Conservation (phyloP, 352 stramenopile species). For the Phytophthora parvispora region DNA sequence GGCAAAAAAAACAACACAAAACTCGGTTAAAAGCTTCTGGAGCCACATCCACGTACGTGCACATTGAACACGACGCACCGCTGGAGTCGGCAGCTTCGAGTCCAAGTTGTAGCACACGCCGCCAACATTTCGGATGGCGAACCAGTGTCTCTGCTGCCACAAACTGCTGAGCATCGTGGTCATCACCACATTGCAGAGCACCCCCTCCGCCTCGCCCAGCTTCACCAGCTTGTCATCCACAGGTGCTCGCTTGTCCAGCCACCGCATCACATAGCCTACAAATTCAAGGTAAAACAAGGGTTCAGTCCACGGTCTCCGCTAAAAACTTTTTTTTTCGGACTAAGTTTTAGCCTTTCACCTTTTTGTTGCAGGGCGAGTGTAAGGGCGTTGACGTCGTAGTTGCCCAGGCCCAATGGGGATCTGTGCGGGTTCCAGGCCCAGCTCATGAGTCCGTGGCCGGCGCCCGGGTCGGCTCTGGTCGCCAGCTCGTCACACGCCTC, state of each 20-base stretch:
- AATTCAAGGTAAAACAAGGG: neutral
- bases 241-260: conserved; percentile 72
- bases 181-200: conserved; percentile 80
- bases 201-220: conserved; percentile 55
- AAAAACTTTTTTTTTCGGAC: neutral
- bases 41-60: neutral
- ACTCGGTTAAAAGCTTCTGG: neutral
- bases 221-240: conserved; percentile 53
- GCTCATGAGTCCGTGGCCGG: conserved; percentile 14
- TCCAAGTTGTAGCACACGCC: conserved; percentile 82
- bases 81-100: conserved; percentile 68
- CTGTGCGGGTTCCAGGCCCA: conserved; percentile 76
- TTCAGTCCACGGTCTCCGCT: neutral
- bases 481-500: conserved; percentile 52
- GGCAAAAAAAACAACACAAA: conserved; percentile 6
- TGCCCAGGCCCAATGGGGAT: conserved; percentile 72
- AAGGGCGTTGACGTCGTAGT: conserved; percentile 87
- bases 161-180: conserved; percentile 53
- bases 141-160: conserved; percentile 84
- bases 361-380: conserved; percentile 67
- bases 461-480: conserved; percentile 12
- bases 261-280: conserved; percentile 71
- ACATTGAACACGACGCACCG: conserved; percentile 34
- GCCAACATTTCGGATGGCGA: conserved; percentile 75
- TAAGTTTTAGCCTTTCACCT: conserved; percentile 39